phyloP scores from a whole-genome alignment of 495 filamentous ascomycete genomes.

The Aspergillus sclerotiicarbonarius region DNA sequence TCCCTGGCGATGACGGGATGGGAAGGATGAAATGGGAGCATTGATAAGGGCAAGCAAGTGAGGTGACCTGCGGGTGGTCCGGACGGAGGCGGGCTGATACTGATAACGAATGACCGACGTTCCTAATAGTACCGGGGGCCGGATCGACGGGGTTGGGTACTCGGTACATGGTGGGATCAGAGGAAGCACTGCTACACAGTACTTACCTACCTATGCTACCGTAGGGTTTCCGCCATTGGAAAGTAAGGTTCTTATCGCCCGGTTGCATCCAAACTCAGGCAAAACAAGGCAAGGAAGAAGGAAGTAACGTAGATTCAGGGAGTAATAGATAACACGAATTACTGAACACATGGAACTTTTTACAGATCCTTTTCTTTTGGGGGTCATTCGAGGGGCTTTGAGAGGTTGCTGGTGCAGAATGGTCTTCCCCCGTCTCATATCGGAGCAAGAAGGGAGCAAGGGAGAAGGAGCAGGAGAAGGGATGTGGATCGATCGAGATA shows the following conservation, averaged over 20 bases:
- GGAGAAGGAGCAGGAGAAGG: neutral
- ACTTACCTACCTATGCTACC: too few relatives aligned
- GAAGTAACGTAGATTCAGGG: conserved; percentile 1
- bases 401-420: neutral
- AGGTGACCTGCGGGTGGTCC: too few relatives aligned
- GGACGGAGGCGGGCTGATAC: too few relatives aligned
- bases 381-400: neutral
- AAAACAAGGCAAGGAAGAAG: too few relatives aligned
- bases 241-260: too few relatives aligned
- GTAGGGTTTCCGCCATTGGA: too few relatives aligned
- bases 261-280: too few relatives aligned
- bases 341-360: neutral
- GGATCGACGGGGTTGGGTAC: too few relatives aligned
- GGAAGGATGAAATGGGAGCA: neutral
- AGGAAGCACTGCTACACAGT: too few relatives aligned
- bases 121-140: too few relatives aligned
- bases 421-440: conserved; percentile 4
- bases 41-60: neutral
- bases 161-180: too few relatives aligned
- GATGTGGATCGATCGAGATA: conserved; percentile 7
- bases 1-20: neutral
- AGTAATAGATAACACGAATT: conserved; percentile 5
- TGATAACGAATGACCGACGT: too few relatives aligned
- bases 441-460: neutral
- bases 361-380: neutral